phyloP scores from a whole-genome alignment of 2,329 filamentous ascomycete species.

The Botrytis tulipae region DNA sequence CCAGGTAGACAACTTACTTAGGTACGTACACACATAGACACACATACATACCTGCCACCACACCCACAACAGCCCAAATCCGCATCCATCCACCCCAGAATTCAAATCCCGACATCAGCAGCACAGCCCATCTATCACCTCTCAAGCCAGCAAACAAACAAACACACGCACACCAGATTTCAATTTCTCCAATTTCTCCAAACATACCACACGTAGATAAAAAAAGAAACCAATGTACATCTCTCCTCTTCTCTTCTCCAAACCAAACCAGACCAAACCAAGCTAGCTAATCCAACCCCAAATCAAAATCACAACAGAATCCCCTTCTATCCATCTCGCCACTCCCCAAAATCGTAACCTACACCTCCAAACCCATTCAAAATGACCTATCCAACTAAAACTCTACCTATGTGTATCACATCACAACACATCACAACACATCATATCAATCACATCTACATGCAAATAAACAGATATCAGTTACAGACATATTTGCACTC shows the following conservation, averaged over 20 bases:
- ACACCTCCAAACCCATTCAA: background rate
- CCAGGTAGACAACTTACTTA: background rate
- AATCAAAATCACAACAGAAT: too few relatives aligned
- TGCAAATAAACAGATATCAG: background rate
- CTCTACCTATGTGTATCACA: background rate
- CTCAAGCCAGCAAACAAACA: background rate
- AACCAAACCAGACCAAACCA: background rate
- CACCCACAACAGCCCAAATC: background rate
- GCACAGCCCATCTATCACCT: too few relatives aligned
- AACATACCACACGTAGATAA: background rate
- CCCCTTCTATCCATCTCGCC: too few relatives aligned
- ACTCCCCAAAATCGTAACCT: too few relatives aligned
- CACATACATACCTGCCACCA: background rate
- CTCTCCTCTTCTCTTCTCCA: background rate
- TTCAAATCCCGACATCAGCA: background rate
- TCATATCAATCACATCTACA: background rate
- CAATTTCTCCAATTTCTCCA: background rate
- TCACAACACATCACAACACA: too few relatives aligned
- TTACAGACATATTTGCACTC: background rate
- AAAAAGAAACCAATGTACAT: background rate
- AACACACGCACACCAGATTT: background rate
- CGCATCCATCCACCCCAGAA: too few relatives aligned
- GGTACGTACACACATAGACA: background rate
- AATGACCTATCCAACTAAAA: background rate
- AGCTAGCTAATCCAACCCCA: background rate